Evolutionary conservation across 352 stramenopile genomes (phyloP).

Genomic region (Plasmopara muralis): DNA sequence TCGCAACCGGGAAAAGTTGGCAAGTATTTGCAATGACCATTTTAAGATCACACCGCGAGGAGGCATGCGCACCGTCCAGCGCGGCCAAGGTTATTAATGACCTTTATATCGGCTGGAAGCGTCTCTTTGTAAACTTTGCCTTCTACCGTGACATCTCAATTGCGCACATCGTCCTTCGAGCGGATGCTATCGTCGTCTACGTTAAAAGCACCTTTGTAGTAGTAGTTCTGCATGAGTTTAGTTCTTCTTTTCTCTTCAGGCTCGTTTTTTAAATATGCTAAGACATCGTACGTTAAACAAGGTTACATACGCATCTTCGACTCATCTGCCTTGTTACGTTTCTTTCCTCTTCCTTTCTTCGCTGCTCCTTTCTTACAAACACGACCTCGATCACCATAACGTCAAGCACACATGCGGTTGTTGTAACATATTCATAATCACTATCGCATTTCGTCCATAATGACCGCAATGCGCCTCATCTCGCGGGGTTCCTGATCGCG

Average conservation of each 20-base stretch:
- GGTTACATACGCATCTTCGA: slow-evolving; percentile 82
- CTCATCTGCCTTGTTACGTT: slow-evolving; percentile 67
- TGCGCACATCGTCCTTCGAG: slow-evolving; percentile 87
- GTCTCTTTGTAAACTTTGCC: slow-evolving; percentile 93
- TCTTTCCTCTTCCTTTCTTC: slow-evolving; percentile 82
- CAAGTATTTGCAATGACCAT: no score
- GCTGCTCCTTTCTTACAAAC: slow-evolving; percentile 73
- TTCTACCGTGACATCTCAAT: slow-evolving; percentile 88
- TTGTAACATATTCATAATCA: slow-evolving; percentile 3
- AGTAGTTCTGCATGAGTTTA: slow-evolving; percentile 97
- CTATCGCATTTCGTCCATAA: no score
- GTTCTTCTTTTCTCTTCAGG: slow-evolving; percentile 82
- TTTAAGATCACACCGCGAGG: no score
- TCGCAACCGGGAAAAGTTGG: slow-evolving; percentile 3
- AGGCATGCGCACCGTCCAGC: slow-evolving; percentile 71
- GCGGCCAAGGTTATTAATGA: slow-evolving; percentile 96
- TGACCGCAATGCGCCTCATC: slow-evolving; percentile 91
- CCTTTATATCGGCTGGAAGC: slow-evolving; percentile 94
- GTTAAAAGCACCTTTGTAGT: slow-evolving; percentile 98
- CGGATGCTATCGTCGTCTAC: slow-evolving; percentile 92
- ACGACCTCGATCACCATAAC: slow-evolving; percentile 66
- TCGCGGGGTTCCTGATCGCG: slow-evolving; percentile 92
- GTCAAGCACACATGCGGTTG: slow-evolving; percentile 3
- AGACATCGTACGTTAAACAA: no score
- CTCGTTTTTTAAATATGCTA: slow-evolving; percentile 72